Conservation (phyloP, 2,329 filamentous ascomycete species). For the Aurifilum marmelostoma region DNA sequence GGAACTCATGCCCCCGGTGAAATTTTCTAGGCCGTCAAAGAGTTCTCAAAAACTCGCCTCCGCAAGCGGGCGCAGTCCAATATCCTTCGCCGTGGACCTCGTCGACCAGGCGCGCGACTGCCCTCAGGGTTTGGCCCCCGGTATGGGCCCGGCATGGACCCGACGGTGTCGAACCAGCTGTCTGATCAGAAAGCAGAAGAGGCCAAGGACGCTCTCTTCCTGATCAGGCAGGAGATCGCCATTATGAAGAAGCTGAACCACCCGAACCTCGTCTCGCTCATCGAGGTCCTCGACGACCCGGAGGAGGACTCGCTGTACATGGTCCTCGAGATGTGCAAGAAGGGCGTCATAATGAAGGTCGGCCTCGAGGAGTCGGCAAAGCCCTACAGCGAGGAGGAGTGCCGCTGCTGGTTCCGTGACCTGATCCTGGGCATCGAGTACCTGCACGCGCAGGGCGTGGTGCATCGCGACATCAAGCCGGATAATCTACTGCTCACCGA, state of each 20-base stretch:
- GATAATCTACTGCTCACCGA: slow-evolving; percentile 91
- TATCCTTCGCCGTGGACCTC: slow-evolving; percentile 64
- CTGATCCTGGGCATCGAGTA: slow-evolving; percentile 95
- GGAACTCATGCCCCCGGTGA: slow-evolving; percentile 16
- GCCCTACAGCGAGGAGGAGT: slow-evolving; percentile 81
- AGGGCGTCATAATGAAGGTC: slow-evolving; percentile 96
- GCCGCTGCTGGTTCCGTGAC: slow-evolving; percentile 91
- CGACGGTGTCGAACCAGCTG: slow-evolving; percentile 34
- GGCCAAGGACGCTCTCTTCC: slow-evolving; percentile 71
- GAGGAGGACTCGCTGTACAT: slow-evolving; percentile 96
- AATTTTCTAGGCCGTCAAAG: slow-evolving; percentile 78
- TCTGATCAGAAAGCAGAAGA: slow-evolving; percentile 57
- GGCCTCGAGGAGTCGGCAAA: slow-evolving; percentile 80
- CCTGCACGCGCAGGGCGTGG: slow-evolving; percentile 90
- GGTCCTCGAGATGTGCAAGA: slow-evolving; percentile 99
- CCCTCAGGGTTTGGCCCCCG: slow-evolving; percentile 33
- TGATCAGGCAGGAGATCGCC: slow-evolving; percentile 95
- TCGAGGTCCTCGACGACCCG: slow-evolving; percentile 94
- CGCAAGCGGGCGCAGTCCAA: slow-evolving; percentile 90
- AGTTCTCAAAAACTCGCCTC: slow-evolving; percentile 92
- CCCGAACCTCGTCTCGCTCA: slow-evolving; percentile 86
- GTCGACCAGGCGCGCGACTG: slow-evolving; percentile 42
- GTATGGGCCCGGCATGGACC: slow-evolving; percentile 33
- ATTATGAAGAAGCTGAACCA: slow-evolving; percentile 99
- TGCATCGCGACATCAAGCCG: slow-evolving; percentile 96